Percentiles rank a stretch among this genome's conserved stretches.
Evolutionary conservation across 768 basidiomycete genomes (phyloP).

Genomic region (Ramaria sp.): DNA sequence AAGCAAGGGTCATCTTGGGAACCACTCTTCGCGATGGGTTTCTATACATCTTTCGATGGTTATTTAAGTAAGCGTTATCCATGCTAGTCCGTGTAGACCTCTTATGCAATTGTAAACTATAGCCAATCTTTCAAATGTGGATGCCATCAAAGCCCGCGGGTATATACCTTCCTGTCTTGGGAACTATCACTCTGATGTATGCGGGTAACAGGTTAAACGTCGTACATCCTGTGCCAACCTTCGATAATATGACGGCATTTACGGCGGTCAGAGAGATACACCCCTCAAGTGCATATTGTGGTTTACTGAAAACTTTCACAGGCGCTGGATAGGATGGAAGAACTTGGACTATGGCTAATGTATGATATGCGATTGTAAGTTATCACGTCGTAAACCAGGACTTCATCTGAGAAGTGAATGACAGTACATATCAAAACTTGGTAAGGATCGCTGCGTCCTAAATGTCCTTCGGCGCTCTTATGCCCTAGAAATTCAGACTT

Average conservation of each 20-base stretch:
- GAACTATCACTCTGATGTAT: not conserved
- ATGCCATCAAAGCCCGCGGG: conserved; percentile 52
- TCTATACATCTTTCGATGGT: conserved; percentile 37
- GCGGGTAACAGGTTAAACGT: conserved; percentile 27
- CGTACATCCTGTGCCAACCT: conserved; percentile 62
- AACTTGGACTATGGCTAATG: conserved; percentile 61
- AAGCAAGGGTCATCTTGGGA: conserved; percentile 14
- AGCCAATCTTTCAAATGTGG: conserved; percentile 39
- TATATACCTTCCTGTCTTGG: conserved; percentile 4
- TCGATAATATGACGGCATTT: conserved; percentile 46
- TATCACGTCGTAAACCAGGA: not conserved
- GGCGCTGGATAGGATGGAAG: conserved; percentile 54
- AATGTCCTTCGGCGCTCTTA: not conserved
- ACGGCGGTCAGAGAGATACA: conserved; percentile 26
- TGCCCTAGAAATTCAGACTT: conserved; percentile 18
- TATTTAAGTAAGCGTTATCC: conserved; percentile 18
- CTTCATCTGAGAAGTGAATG: not conserved
- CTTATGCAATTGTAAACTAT: conserved; percentile 25
- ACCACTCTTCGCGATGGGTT: conserved; percentile 57
- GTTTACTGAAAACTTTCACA: not conserved
- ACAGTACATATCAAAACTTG: conserved; percentile 8
- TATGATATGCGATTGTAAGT: conserved; percentile 65
- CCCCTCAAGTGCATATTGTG: not conserved
- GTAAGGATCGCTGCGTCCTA: not conserved
- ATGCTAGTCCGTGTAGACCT: conserved; percentile 28